Conservation (phyloP, 2,329 filamentous ascomycete genomes). For the Coniochaeta sp. region DNA sequence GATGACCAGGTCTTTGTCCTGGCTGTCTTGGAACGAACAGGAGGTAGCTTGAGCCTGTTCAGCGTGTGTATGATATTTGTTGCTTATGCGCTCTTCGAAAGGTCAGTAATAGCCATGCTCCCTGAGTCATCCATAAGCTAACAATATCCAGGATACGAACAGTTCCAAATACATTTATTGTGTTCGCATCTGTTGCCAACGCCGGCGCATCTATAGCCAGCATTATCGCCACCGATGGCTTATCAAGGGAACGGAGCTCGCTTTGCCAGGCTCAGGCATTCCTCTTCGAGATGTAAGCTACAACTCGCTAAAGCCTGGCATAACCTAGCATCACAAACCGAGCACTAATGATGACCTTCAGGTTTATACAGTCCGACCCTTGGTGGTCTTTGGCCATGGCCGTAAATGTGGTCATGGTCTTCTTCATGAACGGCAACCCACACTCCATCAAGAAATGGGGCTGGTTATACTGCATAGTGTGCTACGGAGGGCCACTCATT, state of each 20-base stretch:
- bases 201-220: slow-evolving; percentile 3
- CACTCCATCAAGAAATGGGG: slow-evolving; percentile 6
- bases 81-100: slow-evolving; percentile 2
- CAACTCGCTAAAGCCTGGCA: not conserved
- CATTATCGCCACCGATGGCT: slow-evolving; percentile 8
- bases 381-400: slow-evolving; percentile 13
- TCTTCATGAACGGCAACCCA: slow-evolving; percentile 4
- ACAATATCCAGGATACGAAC: slow-evolving; percentile 4
- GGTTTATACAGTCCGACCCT: slow-evolving; percentile 9
- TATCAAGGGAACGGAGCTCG: not conserved
- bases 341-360: slow-evolving; percentile 4
- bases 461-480: slow-evolving; percentile 10
- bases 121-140: not conserved
- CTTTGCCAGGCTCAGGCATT: slow-evolving; percentile 8
- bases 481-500: slow-evolving; percentile 7
- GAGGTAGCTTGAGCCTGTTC: slow-evolving; percentile 6
- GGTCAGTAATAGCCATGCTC: not conserved
- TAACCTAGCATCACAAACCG: not conserved
- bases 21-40: slow-evolving; percentile 5
- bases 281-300: slow-evolving; percentile 8
- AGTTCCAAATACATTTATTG: slow-evolving; percentile 8
- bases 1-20: slow-evolving; percentile 5
- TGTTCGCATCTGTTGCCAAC: slow-evolving; percentile 7
- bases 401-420: slow-evolving; percentile 8
- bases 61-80: slow-evolving; percentile 5